These are phyloP conservation scores for Erodium trifolium DNA, from an alignment of 441 rosid species.

Conservation along the genomic window DNA sequence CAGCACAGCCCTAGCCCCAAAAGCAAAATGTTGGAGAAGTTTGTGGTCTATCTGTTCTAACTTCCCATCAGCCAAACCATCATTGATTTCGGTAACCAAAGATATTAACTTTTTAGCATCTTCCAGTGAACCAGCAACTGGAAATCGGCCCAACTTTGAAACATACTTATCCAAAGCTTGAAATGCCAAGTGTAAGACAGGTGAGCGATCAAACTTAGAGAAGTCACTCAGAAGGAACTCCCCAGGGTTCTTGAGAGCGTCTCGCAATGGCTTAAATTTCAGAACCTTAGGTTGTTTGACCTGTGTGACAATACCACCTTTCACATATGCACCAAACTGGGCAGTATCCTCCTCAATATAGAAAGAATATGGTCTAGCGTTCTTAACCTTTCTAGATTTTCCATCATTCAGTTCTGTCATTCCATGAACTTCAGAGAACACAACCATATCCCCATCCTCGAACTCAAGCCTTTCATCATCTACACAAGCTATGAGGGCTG, in stretches of 20 bases:
- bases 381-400: slow-evolving; percentile 73
- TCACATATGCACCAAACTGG: slow-evolving; percentile 45
- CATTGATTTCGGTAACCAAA: slow-evolving; percentile 46
- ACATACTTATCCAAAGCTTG: slow-evolving; percentile 71
- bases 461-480: slow-evolving; percentile 94
- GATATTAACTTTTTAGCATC: slow-evolving; percentile 66
- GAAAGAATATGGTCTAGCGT: slow-evolving; percentile 72
- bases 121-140: slow-evolving; percentile 77
- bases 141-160: slow-evolving; percentile 51
- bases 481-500: slow-evolving; percentile 67
- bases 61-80: slow-evolving; percentile 46
- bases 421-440: slow-evolving; percentile 83
- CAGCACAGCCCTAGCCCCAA: slow-evolving; percentile 79
- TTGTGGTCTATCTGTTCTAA: slow-evolving; percentile 54
- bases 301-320: slow-evolving; percentile 90
- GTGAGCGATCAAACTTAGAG: slow-evolving; percentile 79
- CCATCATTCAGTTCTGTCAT: slow-evolving; percentile 86
- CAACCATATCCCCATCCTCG: slow-evolving; percentile 81
- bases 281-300: slow-evolving; percentile 72
- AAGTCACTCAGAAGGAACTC: slow-evolving; percentile 84
- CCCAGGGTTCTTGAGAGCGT: slow-evolving; percentile 77
- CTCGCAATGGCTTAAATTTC: slow-evolving; percentile 64
- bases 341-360: slow-evolving; percentile 73
- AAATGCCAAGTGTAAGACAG: slow-evolving; percentile 77
- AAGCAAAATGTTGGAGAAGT: slow-evolving; percentile 66